A percentile compares a stretch with the other conserved stretches of the same genome.
These are phyloP conservation scores for Piper longum DNA, from an alignment of 164 flowering plant species.

Conservation along the genomic window DNA sequence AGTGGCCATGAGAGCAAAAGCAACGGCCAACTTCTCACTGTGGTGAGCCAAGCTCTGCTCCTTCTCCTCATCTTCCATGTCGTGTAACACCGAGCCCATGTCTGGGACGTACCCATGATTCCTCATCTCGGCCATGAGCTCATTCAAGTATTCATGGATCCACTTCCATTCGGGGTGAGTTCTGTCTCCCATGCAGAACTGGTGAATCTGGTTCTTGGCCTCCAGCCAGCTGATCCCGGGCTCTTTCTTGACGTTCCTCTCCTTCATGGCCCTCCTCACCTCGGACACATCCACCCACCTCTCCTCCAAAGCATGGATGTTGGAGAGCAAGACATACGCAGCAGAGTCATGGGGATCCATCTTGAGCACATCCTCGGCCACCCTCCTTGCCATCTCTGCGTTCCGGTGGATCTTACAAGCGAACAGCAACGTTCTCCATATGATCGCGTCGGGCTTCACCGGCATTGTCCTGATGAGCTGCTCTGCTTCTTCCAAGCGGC, in stretches of 20 bases:
- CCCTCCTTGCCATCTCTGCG: constrained; percentile 46
- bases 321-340: constrained; percentile 53
- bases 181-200: constrained; percentile 39
- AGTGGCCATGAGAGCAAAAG: constrained; percentile 47
- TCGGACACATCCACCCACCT: constrained; percentile 52
- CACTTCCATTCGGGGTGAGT: constrained; percentile 40
- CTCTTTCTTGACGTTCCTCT: constrained; percentile 50
- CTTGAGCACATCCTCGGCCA: constrained; percentile 32
- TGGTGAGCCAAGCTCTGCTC: constrained; percentile 45
- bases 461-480: constrained; percentile 52
- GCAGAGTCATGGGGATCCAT: constrained; percentile 54
- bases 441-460: constrained; percentile 39
- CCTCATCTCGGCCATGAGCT: constrained; percentile 36
- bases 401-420: constrained; percentile 62
- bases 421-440: constrained; percentile 71
- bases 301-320: constrained; percentile 42
- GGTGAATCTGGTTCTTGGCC: constrained; percentile 47
- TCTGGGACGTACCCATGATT: constrained; percentile 43
- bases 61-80: constrained; percentile 54
- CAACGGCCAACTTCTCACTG: constrained; percentile 64
- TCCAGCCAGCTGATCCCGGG: constrained; percentile 81
- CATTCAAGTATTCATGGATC: constrained; percentile 38
- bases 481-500: constrained; percentile 59
- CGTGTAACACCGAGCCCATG: constrained; percentile 38
- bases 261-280: constrained; percentile 51